Evolutionary conservation across 2,329 filamentous ascomycete genomes (phyloP).

Genomic region (Furcasterigmium furcatum): DNA sequence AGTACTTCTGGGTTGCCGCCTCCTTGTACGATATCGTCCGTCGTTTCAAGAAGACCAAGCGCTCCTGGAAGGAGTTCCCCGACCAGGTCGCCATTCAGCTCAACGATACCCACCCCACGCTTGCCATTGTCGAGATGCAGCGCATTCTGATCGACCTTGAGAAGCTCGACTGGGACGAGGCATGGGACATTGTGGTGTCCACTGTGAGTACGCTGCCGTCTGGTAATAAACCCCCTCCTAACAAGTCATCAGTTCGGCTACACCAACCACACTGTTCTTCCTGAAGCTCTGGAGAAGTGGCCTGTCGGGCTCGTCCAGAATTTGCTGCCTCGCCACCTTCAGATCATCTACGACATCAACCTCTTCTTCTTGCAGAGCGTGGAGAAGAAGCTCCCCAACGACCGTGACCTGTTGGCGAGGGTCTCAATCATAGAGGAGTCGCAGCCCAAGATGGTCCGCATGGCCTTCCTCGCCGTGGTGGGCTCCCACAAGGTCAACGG

Average conservation of each 20-base stretch:
- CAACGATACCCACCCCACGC: slow-evolving; percentile 95
- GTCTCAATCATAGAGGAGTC: slow-evolving; percentile 99
- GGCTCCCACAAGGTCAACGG: slow-evolving; percentile 99
- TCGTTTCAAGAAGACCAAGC: slow-evolving; percentile 95
- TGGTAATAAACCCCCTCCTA: not conserved
- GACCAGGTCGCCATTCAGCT: slow-evolving; percentile 96
- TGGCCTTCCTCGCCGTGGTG: slow-evolving; percentile 93
- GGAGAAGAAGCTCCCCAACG: slow-evolving; percentile 85
- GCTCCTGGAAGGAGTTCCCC: slow-evolving; percentile 86
- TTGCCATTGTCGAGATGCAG: slow-evolving; percentile 94
- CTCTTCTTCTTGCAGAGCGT: slow-evolving; percentile 87
- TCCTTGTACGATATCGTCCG: slow-evolving; percentile 95
- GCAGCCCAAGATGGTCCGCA: slow-evolving; percentile 95
- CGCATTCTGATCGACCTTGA: slow-evolving; percentile 88
- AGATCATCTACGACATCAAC: slow-evolving; percentile 99
- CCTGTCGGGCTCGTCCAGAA: slow-evolving; percentile 90
- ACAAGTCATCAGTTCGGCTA: slow-evolving; percentile 68
- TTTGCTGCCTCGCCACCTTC: slow-evolving; percentile 86
- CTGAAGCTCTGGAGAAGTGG: slow-evolving; percentile 98
- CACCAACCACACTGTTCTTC: slow-evolving; percentile 97
- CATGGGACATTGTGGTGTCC: slow-evolving; percentile 76
- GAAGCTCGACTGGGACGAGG: slow-evolving; percentile 88
- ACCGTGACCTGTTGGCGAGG: slow-evolving; percentile 77
- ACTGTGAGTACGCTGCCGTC: slow-evolving; percentile 46
- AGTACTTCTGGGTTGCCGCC: slow-evolving; percentile 99